Conservation (phyloP, 805 yeast genomes). For the Wickerhamomyces bovis region DNA sequence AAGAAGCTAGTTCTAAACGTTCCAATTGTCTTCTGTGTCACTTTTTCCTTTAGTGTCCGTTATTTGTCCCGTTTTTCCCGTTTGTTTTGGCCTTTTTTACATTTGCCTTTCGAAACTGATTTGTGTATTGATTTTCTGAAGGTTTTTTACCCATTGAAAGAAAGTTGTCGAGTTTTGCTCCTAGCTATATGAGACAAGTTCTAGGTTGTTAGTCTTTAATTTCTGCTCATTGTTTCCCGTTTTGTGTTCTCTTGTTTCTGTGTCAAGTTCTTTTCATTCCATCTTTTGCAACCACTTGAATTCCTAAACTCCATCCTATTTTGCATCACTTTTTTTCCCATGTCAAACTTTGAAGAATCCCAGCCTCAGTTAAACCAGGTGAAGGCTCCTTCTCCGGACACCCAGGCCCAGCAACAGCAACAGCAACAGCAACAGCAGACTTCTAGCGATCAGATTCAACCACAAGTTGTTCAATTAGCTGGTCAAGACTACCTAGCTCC, state of each 20-base stretch:
- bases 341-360: background rate
- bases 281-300: background rate
- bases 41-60: background rate
- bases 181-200: background rate
- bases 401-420: background rate
- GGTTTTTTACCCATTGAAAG: background rate
- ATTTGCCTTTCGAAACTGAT: background rate
- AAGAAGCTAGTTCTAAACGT: background rate
- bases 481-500: slow-evolving; percentile 22
- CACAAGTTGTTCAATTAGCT: slow-evolving; percentile 20
- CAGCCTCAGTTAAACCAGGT: background rate
- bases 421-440: background rate
- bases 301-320: background rate
- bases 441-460: slow-evolving; percentile 3
- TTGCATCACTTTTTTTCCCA: background rate
- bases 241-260: background rate
- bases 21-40: background rate
- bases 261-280: background rate
- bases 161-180: background rate
- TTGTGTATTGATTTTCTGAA: background rate
- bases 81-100: background rate
- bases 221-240: background rate
- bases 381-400: background rate
- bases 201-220: background rate
- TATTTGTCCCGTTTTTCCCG: background rate